Percentiles rank a stretch among this genome's conserved stretches.
These are phyloP conservation scores for Trametes maxima DNA, from an alignment of 768 basidiomycete genomes.

Conservation along the genomic window DNA sequence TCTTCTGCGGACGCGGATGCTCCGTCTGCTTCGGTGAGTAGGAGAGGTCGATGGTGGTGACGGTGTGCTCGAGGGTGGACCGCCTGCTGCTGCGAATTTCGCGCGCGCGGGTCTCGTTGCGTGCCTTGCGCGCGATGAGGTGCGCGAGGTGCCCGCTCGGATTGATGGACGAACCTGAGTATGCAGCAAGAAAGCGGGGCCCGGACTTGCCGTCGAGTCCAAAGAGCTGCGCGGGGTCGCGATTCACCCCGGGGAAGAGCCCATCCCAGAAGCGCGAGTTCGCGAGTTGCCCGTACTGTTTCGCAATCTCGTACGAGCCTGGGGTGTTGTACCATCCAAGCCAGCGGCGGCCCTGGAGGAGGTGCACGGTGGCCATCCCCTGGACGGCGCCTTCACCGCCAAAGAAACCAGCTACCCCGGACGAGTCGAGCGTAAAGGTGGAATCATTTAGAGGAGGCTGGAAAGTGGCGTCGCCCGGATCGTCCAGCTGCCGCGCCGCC, in stretches of 20 bases:
- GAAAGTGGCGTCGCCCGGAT: not conserved
- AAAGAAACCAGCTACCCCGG: constrained; percentile 21
- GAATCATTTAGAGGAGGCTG: not conserved
- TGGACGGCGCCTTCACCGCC: constrained; percentile 19
- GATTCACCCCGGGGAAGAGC: constrained; percentile 15
- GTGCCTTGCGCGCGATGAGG: constrained; percentile 14
- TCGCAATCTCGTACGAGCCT: constrained; percentile 21
- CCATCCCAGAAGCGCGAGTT: constrained; percentile 21
- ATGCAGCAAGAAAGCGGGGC: constrained; percentile 17
- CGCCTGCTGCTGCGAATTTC: not conserved
- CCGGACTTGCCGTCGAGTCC: constrained; percentile 16
- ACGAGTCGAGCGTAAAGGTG: constrained; percentile 16
- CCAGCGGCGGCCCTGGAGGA: constrained; percentile 16
- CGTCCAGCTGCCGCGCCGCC: no score
- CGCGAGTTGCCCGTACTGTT: constrained; percentile 21
- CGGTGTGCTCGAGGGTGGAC: not conserved
- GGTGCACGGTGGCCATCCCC: constrained; percentile 21
- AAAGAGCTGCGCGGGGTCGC: constrained; percentile 21
- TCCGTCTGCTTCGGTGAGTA: not conserved
- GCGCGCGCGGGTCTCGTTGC: not conserved
- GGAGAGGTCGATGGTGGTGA: constrained; percentile 4
- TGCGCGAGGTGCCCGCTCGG: constrained; percentile 15
- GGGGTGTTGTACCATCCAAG: constrained; percentile 22
- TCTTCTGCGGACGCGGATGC: not conserved
- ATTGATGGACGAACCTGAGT: constrained; percentile 7